Evolutionary conservation across 73 alveolate genomes (phyloP).

Genomic region (Effrenium voratum): DNA sequence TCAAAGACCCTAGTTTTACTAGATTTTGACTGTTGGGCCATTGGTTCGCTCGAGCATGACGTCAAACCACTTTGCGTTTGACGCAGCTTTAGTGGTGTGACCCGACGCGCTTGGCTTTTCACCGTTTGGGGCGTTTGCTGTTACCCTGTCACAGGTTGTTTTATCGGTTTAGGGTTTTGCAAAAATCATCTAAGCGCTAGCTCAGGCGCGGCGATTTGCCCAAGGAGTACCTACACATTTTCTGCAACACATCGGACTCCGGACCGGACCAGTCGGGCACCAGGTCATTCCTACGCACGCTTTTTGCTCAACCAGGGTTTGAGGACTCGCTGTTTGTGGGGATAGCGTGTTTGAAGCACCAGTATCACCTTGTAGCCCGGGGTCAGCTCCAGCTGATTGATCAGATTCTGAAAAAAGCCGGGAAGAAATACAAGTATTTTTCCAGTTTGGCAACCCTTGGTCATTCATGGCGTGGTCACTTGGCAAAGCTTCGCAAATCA

Average conservation of each 20-base stretch:
- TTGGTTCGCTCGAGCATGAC: too few relatives aligned
- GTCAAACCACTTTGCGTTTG: too few relatives aligned
- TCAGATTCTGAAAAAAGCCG: neutral
- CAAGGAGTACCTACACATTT: neutral
- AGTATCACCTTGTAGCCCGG: constrained; percentile 13
- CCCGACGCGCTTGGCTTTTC: neutral
- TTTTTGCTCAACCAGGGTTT: neutral
- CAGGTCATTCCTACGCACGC: neutral
- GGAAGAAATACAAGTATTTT: neutral
- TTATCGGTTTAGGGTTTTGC: too few relatives aligned
- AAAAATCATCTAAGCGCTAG: too few relatives aligned
- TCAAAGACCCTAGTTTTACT: too few relatives aligned
- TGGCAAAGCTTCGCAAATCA: neutral
- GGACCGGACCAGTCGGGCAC: constrained; percentile 34
- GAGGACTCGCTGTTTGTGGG: neutral
- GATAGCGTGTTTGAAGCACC: constrained; percentile 2
- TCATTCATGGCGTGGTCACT: constrained; percentile 26
- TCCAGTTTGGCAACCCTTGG: neutral
- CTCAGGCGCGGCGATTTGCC: neutral
- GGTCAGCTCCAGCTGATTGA: neutral
- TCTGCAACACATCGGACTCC: neutral
- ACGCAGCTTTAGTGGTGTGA: neutral
- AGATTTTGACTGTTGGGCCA: neutral
- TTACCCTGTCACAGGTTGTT: neutral
- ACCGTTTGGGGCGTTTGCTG: neutral